These are phyloP conservation scores for Puccinia brachypodii DNA, from an alignment of 1,284 basidiomycete species.

Conservation along the genomic window DNA sequence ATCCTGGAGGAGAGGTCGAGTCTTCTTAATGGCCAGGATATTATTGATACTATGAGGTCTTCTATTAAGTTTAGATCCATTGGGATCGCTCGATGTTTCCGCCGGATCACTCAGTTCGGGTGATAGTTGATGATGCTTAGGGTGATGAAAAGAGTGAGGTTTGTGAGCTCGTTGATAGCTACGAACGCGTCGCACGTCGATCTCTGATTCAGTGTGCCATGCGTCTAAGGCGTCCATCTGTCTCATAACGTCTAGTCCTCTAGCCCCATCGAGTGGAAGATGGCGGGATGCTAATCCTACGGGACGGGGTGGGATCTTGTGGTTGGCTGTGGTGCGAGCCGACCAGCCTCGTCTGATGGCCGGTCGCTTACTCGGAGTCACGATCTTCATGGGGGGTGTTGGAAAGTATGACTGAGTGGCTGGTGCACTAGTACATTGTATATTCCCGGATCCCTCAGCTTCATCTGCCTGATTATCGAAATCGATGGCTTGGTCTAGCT, in stretches of 20 bases:
- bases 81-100: neutral
- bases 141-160: neutral
- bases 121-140: neutral
- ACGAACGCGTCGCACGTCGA: neutral
- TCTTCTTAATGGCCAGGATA: neutral
- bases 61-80: neutral
- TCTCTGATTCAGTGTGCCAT: constrained; percentile 17
- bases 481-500: constrained; percentile 4
- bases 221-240: constrained; percentile 35
- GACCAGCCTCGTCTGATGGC: constrained; percentile 21
- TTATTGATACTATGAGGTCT: neutral
- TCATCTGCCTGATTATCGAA: neutral
- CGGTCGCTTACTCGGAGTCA: neutral
- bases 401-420: constrained; percentile 1
- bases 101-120: neutral
- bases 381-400: constrained; percentile 4
- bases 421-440: neutral
- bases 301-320: constrained; percentile 27
- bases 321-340: neutral
- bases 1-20: neutral
- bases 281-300: constrained; percentile 18
- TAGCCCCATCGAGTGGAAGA: constrained; percentile 8
- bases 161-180: neutral
- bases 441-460: neutral
- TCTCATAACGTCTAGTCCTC: constrained; percentile 45